Evolutionary conservation across 345 rosid species (phyloP).

Genomic region (Laguncularia racemosa): DNA sequence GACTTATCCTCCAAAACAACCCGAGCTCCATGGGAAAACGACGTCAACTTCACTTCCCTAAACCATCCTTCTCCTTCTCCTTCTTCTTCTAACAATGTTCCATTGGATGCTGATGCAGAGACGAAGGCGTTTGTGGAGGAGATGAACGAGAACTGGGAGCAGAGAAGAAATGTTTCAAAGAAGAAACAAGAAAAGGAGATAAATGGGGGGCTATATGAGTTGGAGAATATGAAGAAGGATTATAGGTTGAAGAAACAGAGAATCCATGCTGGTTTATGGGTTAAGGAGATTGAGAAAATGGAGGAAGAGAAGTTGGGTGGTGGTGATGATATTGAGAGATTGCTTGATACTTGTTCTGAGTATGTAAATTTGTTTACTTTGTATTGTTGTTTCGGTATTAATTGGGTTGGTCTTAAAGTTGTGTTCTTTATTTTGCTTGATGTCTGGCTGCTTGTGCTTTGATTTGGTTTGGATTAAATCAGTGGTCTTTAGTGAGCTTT

Average conservation of each 20-base stretch:
- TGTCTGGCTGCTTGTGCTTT: not conserved
- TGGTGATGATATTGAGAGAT: constrained; percentile 66
- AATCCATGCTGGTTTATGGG: constrained; percentile 81
- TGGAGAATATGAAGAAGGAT: constrained; percentile 85
- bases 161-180: constrained; percentile 43
- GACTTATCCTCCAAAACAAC: constrained; percentile 43
- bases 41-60: constrained; percentile 50
- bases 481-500: no score
- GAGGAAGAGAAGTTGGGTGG: constrained; percentile 60
- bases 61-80: constrained; percentile 9
- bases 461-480: no score
- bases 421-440: not conserved
- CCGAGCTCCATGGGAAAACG: constrained; percentile 79
- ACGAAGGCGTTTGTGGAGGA: constrained; percentile 91
- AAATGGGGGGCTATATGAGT: constrained; percentile 43
- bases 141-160: constrained; percentile 82
- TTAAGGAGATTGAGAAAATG: constrained; percentile 81
- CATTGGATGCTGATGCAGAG: constrained; percentile 53
- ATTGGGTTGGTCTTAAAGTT: not conserved
- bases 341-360: constrained; percentile 89
- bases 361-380: constrained; percentile 17
- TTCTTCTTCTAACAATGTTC: constrained; percentile 7
- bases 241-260: constrained; percentile 91
- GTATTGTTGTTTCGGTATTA: not conserved
- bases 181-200: constrained; percentile 18